Base-by-base conservation (phyloP, 1,284 basidiomycete genomes). In the Malassezia cuniculi region DNA sequence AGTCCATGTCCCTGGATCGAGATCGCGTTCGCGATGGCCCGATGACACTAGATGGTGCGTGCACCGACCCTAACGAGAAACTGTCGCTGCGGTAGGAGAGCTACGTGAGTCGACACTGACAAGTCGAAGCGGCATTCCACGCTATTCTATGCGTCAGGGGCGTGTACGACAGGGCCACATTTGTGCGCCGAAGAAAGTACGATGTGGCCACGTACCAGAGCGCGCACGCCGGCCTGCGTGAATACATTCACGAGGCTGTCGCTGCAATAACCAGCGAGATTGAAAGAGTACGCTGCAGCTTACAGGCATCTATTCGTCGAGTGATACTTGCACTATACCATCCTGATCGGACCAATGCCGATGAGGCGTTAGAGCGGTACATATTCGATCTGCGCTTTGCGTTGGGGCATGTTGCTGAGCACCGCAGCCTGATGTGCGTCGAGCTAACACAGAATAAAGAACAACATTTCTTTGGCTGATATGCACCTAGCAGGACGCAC, bases 201-300 rank as follows among this genome's bases (percentile, higher is more conserved):
- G 78, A 83, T 38, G 81, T 81, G 0, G 80, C 85, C 0, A 84
- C 90, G 15, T 93, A 80, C 61, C 85, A 93, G 69, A 85, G 83
- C 4, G 80, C 85, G 5, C 84, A 89, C 60, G 85, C 86, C 0
- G 76, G 76, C 19, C 71, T 95, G 33, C 82, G 83, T 54, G 78
- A 82, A 30, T 95, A 94, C 67, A 80, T 95, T 34, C 77, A 81
- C 7, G 79, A 80, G 9, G 80, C 83, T 0, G 73, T 85, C 36
- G 78, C 78, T 46, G 79, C 82, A 11, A 67, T 87, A 6, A 71
- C 73, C 5, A 78, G 81, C 41, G 85, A 93, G 63, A 71, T 94
- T 7, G 62, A 73, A 14, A 70, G 74, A 50, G 82, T 82, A 53
- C 37, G 74, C 27, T 37, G 18, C 17, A 47, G 15, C 31, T 27